Evolutionary conservation across 768 basidiomycete genomes (phyloP), one percentile per base, ranked within the genome.

Genomic region (Xanthoconium stramineum): DNA sequence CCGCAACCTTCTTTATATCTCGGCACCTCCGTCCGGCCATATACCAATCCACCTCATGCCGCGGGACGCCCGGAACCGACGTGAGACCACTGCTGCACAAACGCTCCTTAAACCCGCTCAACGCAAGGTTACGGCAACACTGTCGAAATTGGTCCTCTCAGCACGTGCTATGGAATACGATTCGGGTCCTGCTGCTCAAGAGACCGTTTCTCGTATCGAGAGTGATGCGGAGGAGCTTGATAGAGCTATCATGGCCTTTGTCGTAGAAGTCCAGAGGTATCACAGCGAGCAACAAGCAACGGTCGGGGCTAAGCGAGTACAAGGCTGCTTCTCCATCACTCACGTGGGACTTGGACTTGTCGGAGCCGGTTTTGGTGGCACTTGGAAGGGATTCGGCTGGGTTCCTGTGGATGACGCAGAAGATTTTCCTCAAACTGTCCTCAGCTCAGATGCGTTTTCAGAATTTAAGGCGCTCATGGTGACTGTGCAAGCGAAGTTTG

Each of bases 121-220:
- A 55, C 80, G 91, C 50, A 91, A 91, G 63, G 88, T 96, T 33
- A 91, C 92, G 3, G 90, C 92, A 9, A 93, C 92, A 0, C 76
- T 96, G 10, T 94, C 91, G 19, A 88, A 94, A 68, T 78, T 98
- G 30, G 90, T 96, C 32, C 82, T 97, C 3, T 91, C 89, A 9
- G 86, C 91, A n/a, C 87, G 96, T 47, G 93, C 94, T 0, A 86
- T 91, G 73, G 84, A 89, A 63, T 91, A 89, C 57, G 87, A 91
- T 64, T 86, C 88, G 0, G 85, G 84, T 15, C 79, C 82, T 2
- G 76, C 82, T 24, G 70, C 83, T 5, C 70, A 78, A 12, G 85
- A 89, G 57, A 88, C 86, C 14, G 76, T 84, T 1, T 81, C 77
- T 60, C 83, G 89, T 38, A 88, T 91, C 57, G 85, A 88, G 64